These are phyloP conservation scores for Botrytis medusae DNA, from an alignment of 2,329 filamentous ascomycete genomes.

Conservation along the genomic window DNA sequence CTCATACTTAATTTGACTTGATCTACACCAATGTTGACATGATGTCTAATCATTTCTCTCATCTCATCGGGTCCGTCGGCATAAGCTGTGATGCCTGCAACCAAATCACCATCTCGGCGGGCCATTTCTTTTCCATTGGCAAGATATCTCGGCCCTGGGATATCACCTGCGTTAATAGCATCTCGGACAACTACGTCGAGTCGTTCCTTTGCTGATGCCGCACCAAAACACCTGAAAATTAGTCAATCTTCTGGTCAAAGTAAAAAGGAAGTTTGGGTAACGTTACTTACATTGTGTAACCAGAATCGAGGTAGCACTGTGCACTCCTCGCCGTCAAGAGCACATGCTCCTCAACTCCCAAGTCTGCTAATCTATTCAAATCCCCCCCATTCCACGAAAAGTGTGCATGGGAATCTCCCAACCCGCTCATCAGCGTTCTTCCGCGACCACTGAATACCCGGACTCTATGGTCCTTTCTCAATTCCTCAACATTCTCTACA, in stretches of 20 bases:
- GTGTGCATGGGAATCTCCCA: conserved; percentile 51
- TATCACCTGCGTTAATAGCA: conserved; percentile 49
- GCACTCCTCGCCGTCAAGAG: conserved; percentile 35
- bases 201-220: conserved; percentile 31
- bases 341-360: conserved; percentile 50
- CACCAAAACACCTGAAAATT: conserved; percentile 30
- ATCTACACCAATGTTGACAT: conserved; percentile 44
- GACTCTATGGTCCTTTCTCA: background rate
- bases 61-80: conserved; percentile 45
- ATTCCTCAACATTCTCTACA: too few relatives aligned
- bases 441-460: conserved; percentile 23
- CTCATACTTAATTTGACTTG: conserved; percentile 48
- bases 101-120: conserved; percentile 46
- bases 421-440: conserved; percentile 50
- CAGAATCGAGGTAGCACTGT: conserved; percentile 48
- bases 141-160: conserved; percentile 49
- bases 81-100: conserved; percentile 40
- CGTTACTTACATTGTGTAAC: conserved; percentile 47
- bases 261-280: background rate
- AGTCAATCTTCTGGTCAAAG: background rate
- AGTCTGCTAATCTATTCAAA: conserved; percentile 44
- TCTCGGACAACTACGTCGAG: conserved; percentile 48
- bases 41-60: conserved; percentile 43
- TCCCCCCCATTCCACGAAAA: conserved; percentile 50
- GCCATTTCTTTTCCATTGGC: conserved; percentile 53